Evolutionary conservation across 192 early-diverging fungal species (phyloP).

Genomic region (Phlyctochytrium bullatum): DNA sequence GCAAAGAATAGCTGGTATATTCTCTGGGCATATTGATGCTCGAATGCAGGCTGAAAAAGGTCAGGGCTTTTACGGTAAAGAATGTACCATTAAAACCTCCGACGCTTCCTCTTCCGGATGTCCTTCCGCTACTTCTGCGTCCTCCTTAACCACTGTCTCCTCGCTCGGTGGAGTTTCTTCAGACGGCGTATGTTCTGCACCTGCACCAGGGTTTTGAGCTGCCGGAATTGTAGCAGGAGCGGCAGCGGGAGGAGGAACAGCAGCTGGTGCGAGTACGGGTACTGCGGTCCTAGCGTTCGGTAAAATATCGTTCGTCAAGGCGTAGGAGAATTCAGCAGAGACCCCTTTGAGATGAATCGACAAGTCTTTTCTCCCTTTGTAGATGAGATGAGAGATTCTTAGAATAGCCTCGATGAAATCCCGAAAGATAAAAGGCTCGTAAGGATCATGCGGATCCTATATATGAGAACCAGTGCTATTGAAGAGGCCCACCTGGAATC

Average conservation of each 20-base stretch:
- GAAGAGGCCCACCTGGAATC: slow-evolving; percentile 29
- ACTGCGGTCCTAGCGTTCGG: background rate
- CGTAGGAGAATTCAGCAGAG: slow-evolving; percentile 29
- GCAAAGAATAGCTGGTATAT: slow-evolving; percentile 34
- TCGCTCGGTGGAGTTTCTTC: too few relatives aligned
- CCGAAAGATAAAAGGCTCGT: slow-evolving; percentile 38
- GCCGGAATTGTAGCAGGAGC: too few relatives aligned
- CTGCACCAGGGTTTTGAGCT: too few relatives aligned
- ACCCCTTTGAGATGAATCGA: slow-evolving; percentile 35
- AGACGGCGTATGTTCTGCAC: too few relatives aligned
- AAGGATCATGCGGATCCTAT: slow-evolving; percentile 43
- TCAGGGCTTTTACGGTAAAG: background rate
- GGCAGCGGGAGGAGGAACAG: too few relatives aligned
- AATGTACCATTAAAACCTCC: background rate
- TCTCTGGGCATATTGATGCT: slow-evolving; percentile 10
- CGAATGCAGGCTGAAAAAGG: slow-evolving; percentile 21
- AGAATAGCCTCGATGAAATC: slow-evolving; percentile 48
- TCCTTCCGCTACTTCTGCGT: background rate
- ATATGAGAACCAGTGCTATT: slow-evolving; percentile 4
- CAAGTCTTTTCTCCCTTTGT: slow-evolving; percentile 26
- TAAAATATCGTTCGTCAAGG: slow-evolving; percentile 42
- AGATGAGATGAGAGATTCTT: slow-evolving; percentile 29
- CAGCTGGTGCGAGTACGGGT: background rate
- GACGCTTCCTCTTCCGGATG: background rate
- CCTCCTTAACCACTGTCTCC: too few relatives aligned